Base-by-base conservation (phyloP, 345 rosid species). In the Reutealis trisperma region DNA sequence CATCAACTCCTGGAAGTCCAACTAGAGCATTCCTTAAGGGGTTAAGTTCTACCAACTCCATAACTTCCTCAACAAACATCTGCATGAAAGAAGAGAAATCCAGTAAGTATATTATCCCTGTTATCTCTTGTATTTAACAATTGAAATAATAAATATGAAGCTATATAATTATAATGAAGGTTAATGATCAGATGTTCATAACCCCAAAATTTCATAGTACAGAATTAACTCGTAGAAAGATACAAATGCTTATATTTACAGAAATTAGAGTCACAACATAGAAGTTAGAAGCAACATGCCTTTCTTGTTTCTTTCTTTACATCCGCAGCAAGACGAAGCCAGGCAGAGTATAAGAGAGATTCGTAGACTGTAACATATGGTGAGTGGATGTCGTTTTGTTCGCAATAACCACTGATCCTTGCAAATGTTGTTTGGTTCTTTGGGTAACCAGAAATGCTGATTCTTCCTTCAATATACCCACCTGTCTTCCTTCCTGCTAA, bases 321-420 rank as follows among this genome's bases (percentile, higher is more conserved):
- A 41, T 87, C 86, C 41, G 77, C 79, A 0, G 93, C 59, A 52
- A 91, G 93, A 52, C 96, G 94, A 75, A 93, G 86, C 93, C 94
- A 91, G 65, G 96, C 98, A n/a, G 96, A 93, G 83, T 86, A 90
- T 62, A 87, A 49, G 6, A 93, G 87, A 0, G 98, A 93, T 79
- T 93, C 96, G 54, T 86, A 84, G 0, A 93, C 94, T 0, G 94
- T 93, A 75, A 91, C 89, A 76, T 86, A 76, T 18, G 98, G 98
- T 25, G 94, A 91, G 84, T 93, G 98, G 32, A 93, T 90, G 67
- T 91, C 96, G 59, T 89, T 91, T 81, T 93, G 97, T 64, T 91
- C 96, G 72, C 94, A 91, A 70, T 93, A 93, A 22, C 98, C 96
- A 9, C 89, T 86, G 74, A 93, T 81, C 0, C 96, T 83, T 2